Evolutionary conservation across 352 stramenopile species (phyloP).

Genomic region (Phytophthora gonapodyides): DNA sequence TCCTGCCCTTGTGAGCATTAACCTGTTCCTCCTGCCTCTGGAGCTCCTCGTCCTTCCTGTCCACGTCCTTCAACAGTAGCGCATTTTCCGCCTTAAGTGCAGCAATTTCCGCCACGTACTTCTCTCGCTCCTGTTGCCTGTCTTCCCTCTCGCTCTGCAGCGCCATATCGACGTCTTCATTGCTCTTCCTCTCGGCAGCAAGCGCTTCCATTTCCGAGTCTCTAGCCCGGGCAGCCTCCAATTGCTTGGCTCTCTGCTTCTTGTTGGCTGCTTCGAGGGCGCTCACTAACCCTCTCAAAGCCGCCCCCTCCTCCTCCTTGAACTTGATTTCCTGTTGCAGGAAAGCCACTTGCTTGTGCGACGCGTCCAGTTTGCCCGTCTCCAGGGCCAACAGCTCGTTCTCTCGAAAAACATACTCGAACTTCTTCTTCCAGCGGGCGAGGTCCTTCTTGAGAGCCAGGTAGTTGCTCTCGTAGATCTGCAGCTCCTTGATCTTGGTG

Average conservation of each 20-base stretch:
- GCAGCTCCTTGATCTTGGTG: slow-evolving; percentile 78
- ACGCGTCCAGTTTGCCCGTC: slow-evolving; percentile 82
- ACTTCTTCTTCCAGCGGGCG: slow-evolving; percentile 86
- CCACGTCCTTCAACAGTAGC: slow-evolving; percentile 75
- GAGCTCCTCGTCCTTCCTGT: slow-evolving; percentile 67
- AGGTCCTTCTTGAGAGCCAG: slow-evolving; percentile 79
- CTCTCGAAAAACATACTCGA: slow-evolving; percentile 86
- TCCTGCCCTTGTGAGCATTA: slow-evolving; percentile 62
- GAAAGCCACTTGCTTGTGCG: slow-evolving; percentile 84
- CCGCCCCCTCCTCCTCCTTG: slow-evolving; percentile 79
- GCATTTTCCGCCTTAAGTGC: slow-evolving; percentile 73
- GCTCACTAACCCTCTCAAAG: slow-evolving; percentile 71
- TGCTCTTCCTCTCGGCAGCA: slow-evolving; percentile 38
- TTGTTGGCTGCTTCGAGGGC: slow-evolving; percentile 82
- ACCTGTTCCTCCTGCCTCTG: slow-evolving; percentile 75
- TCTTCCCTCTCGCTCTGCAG: slow-evolving; percentile 33
- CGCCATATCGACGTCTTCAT: slow-evolving; percentile 48
- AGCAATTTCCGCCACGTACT: slow-evolving; percentile 51
- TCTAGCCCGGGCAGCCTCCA: slow-evolving; percentile 53
- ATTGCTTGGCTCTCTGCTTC: slow-evolving; percentile 69
- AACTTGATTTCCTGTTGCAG: slow-evolving; percentile 88
- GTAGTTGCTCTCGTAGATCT: slow-evolving; percentile 86
- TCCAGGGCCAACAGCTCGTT: slow-evolving; percentile 86
- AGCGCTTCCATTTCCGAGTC: slow-evolving; percentile 32
- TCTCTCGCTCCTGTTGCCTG: slow-evolving; percentile 52